These are phyloP conservation scores for Bipolaris gigantea DNA, from an alignment of 2,329 filamentous ascomycete genomes.

Conservation along the genomic window DNA sequence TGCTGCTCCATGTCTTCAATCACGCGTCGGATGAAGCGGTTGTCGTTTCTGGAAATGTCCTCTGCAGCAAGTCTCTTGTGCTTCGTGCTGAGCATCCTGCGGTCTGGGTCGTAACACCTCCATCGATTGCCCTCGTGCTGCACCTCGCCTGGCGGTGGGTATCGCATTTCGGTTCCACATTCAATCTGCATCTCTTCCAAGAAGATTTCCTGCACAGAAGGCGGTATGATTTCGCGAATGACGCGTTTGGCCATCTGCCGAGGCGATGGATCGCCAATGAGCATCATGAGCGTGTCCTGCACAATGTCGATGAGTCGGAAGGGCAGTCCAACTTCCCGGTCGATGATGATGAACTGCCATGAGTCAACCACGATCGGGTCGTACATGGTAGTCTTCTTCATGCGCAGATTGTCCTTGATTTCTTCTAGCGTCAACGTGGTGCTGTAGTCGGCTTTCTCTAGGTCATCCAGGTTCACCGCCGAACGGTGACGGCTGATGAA, in stretches of 20 bases:
- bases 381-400: constrained; percentile 30
- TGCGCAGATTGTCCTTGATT: constrained; percentile 30
- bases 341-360: constrained; percentile 40
- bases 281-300: constrained; percentile 30
- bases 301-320: constrained; percentile 35
- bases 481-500: constrained; percentile 30
- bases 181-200: constrained; percentile 26
- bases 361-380: constrained; percentile 37
- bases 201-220: constrained; percentile 27
- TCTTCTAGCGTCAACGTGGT: constrained; percentile 29
- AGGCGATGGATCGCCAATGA: constrained; percentile 27
- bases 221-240: constrained; percentile 28
- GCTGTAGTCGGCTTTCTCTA: constrained; percentile 19
- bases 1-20: constrained; percentile 35
- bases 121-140: constrained; percentile 34
- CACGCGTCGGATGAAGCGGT: constrained; percentile 29
- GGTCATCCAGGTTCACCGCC: constrained; percentile 13
- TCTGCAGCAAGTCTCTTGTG: constrained; percentile 11
- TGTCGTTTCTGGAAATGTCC: constrained; percentile 17
- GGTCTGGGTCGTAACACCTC: constrained; percentile 24
- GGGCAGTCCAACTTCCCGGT: constrained; percentile 26
- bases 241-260: constrained; percentile 27
- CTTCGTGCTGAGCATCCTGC: constrained; percentile 7
- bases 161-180: constrained; percentile 17
- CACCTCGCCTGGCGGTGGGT: constrained; percentile 22